These are phyloP conservation scores for Endothia cerciana DNA, from an alignment of 2,329 filamentous ascomycete genomes.

Conservation along the genomic window DNA sequence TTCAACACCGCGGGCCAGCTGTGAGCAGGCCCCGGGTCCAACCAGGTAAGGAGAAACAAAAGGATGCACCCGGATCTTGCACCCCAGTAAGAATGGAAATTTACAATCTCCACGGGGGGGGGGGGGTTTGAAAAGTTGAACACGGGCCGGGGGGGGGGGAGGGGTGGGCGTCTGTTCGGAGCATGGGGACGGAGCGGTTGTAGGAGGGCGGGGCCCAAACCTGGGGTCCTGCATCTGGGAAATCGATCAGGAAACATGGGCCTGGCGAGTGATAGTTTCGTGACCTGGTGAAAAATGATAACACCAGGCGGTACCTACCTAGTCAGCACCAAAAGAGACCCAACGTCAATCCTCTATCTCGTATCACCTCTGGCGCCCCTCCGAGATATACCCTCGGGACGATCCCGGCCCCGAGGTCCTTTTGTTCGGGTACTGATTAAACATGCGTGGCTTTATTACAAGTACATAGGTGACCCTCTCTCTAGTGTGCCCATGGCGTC, in stretches of 20 bases:
- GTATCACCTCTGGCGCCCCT: too few species aligned
- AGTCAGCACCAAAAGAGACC: not conserved
- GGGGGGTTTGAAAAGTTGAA: too few species aligned
- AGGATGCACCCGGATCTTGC: too few species aligned
- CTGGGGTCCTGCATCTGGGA: conserved; percentile 15
- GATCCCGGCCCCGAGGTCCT: not conserved
- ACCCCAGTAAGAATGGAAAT: too few species aligned
- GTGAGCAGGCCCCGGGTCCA: conserved; percentile 52
- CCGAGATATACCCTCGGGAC: too few species aligned
- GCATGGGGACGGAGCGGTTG: conserved; percentile 4
- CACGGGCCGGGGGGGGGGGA: not conserved
- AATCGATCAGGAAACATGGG: conserved; percentile 14
- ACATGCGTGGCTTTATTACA: not conserved
- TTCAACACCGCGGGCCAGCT: conserved; percentile 85
- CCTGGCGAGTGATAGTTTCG: conserved; percentile 2
- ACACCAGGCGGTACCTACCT: conserved; percentile 18
- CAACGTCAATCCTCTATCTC: too few species aligned
- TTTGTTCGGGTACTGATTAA: not conserved
- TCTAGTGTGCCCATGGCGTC: not conserved
- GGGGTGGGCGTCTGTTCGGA: not conserved
- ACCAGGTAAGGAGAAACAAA: not conserved
- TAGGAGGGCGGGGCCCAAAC: not conserved
- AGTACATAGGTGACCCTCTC: not conserved
- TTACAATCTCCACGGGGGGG: too few species aligned
- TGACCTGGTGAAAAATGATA: conserved; percentile 20